These are phyloP conservation scores for Cryptococcus neoformans DNA, from an alignment of 1,284 basidiomycete genomes.

Conservation along the genomic window DNA sequence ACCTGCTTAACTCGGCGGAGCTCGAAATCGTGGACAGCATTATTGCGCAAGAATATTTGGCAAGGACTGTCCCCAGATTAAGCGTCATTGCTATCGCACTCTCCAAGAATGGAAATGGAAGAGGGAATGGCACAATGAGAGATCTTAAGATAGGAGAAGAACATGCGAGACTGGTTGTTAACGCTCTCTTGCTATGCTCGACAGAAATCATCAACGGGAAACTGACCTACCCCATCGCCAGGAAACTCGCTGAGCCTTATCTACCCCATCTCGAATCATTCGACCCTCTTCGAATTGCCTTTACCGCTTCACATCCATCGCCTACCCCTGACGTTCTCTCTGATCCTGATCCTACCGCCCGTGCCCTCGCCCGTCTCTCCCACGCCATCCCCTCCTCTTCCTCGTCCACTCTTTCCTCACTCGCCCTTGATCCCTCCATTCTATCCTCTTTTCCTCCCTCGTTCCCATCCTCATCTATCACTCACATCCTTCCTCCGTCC, in stretches of 20 bases:
- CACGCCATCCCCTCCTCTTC: neutral
- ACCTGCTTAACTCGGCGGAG: constrained; percentile 11
- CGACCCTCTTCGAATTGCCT: constrained; percentile 10
- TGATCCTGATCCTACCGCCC: neutral
- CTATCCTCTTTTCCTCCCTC: neutral
- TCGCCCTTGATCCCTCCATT: neutral
- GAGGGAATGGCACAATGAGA: neutral
- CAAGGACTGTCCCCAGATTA: constrained; percentile 9
- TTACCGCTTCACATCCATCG: neutral
- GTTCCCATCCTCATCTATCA: neutral
- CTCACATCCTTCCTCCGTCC: neutral
- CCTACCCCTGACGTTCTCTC: neutral
- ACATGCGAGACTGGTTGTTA: constrained; percentile 3
- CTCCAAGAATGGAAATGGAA: neutral
- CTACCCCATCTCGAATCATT: constrained; percentile 1
- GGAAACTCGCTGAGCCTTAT: constrained; percentile 11
- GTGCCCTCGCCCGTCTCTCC: neutral
- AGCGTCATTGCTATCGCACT: neutral
- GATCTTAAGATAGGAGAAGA: neutral
- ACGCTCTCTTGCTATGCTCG: constrained; percentile 2
- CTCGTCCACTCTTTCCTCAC: neutral
- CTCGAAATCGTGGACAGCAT: neutral
- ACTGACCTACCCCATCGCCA: neutral
- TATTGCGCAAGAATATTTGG: constrained; percentile 3
- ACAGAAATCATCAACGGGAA: constrained; percentile 6